Conservation (phyloP, 73 alveolate genomes). For the Paramecium primaurelia region DNA sequence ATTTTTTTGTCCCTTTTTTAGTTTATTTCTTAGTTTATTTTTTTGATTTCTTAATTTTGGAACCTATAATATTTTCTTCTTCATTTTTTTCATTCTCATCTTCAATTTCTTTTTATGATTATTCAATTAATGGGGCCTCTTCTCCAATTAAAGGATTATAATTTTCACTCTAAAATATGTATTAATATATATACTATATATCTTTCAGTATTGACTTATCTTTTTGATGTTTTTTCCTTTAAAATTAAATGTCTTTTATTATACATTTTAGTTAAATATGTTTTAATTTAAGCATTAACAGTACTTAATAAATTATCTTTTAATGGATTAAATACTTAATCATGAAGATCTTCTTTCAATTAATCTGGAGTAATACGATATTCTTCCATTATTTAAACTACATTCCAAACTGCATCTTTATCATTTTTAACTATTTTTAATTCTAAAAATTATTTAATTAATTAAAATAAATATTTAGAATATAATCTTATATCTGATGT, state of each 20-base stretch:
- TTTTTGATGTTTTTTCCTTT: constrained; percentile 13
- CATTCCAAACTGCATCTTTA: constrained; percentile 58
- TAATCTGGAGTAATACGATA: constrained; percentile 74
- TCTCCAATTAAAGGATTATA: constrained; percentile 43
- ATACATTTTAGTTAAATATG: constrained; percentile 54
- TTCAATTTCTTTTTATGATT: neutral
- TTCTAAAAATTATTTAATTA: constrained; percentile 64
- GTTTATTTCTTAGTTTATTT: neutral
- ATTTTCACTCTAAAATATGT: neutral
- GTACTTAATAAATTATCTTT: constrained; percentile 22
- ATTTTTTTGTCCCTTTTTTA: neutral
- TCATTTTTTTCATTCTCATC: neutral
- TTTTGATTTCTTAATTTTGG: neutral
- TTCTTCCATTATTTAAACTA: constrained; percentile 68
- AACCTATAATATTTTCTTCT: neutral
- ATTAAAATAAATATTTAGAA: constrained; percentile 55
- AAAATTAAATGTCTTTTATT: constrained; percentile 36
- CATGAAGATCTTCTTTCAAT: constrained; percentile 84
- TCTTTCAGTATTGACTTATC: neutral
- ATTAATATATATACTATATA: neutral
- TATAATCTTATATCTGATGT: constrained; percentile 61
- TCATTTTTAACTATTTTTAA: constrained; percentile 57
- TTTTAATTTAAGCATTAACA: constrained; percentile 27
- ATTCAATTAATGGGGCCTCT: constrained; percentile 35
- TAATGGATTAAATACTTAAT: constrained; percentile 61